phyloP scores from a whole-genome alignment of 2,329 filamentous ascomycete genomes.

The Epichloe baconii region DNA sequence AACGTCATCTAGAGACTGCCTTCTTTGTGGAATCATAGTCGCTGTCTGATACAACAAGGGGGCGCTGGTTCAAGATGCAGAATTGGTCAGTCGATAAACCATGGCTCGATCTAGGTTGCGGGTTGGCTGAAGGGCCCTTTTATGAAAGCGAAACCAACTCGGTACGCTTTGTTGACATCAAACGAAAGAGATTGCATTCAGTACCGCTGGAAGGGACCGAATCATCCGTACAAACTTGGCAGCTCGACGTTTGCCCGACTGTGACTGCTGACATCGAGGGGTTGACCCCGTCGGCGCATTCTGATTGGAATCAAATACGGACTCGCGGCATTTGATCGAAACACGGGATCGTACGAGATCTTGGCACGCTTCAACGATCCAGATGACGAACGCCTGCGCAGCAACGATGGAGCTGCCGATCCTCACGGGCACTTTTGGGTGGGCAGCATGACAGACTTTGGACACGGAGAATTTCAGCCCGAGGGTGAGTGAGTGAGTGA shows the following conservation, averaged over 20 bases:
- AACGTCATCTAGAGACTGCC: no score
- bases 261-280: constrained; percentile 69
- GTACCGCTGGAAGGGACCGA: constrained; percentile 53
- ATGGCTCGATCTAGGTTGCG: constrained; percentile 49
- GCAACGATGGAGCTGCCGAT: constrained; percentile 78
- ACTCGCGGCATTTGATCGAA: constrained; percentile 62
- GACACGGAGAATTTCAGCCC: constrained; percentile 41
- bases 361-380: constrained; percentile 33
- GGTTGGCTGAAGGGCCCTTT: constrained; percentile 61
- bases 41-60: background rate
- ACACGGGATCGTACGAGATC: constrained; percentile 40
- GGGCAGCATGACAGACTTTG: constrained; percentile 71
- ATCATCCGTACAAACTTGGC: constrained; percentile 46
- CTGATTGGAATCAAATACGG: constrained; percentile 71
- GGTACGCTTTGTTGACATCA: constrained; percentile 74
- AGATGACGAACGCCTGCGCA: constrained; percentile 41
- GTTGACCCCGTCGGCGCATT: constrained; percentile 48
- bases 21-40: background rate
- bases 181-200: constrained; percentile 58
- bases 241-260: constrained; percentile 41
- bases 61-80: background rate
- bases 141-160: constrained; percentile 52
- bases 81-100: constrained; percentile 39
- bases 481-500: constrained; percentile 31
- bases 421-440: constrained; percentile 73